phyloP scores from a whole-genome alignment of 2,329 filamentous ascomycete genomes.

The Ascocoryne sarcoides region DNA sequence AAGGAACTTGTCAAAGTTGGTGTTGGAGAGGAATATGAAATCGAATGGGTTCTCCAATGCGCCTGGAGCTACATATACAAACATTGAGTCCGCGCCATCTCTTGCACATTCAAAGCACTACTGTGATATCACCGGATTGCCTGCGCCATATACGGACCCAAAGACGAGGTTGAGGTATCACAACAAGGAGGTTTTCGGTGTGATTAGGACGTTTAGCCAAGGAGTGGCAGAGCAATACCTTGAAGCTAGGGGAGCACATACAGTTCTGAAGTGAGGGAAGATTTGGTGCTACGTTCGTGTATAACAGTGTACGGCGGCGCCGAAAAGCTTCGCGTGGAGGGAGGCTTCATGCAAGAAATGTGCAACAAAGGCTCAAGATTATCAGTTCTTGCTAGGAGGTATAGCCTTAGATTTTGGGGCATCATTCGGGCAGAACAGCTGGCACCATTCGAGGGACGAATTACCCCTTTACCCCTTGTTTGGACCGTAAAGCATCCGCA shows the following conservation, averaged over 20 bases:
- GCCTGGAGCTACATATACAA: constrained; percentile 80
- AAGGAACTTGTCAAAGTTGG: constrained; percentile 76
- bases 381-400: too few relatives aligned
- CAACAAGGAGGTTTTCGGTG: constrained; percentile 81
- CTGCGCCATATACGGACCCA: constrained; percentile 87
- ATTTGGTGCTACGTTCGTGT: too few relatives aligned
- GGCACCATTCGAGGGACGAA: too few relatives aligned
- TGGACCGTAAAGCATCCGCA: too few relatives aligned
- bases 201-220: constrained; percentile 73
- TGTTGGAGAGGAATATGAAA: constrained; percentile 71
- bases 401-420: too few relatives aligned
- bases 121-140: constrained; percentile 89
- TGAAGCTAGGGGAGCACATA: constrained; percentile 84
- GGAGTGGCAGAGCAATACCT: constrained; percentile 81
- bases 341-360: too few relatives aligned
- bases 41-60: constrained; percentile 34
- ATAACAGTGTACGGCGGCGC: too few relatives aligned
- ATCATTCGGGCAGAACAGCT: too few relatives aligned
- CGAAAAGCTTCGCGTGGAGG: too few relatives aligned
- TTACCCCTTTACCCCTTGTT: too few relatives aligned
- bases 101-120: constrained; percentile 79
- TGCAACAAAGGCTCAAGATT: too few relatives aligned
- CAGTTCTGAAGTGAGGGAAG: constrained; percentile 44
- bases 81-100: constrained; percentile 90
- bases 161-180: constrained; percentile 92